Conservation (phyloP, 2,329 filamentous ascomycete species). For the Hypomyces rosellus region DNA sequence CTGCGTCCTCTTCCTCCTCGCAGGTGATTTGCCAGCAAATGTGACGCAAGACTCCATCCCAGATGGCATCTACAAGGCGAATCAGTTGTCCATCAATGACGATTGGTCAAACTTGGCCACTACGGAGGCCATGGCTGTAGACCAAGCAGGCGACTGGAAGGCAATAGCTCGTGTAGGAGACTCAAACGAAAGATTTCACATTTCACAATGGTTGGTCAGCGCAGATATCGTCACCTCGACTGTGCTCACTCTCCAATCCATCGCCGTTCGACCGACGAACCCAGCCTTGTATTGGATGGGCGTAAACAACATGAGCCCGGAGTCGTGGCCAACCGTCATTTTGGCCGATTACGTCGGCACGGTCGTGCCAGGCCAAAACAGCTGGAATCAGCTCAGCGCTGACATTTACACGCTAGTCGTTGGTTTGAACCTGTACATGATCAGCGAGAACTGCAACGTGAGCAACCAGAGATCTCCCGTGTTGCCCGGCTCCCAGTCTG, state of each 20-base stretch:
- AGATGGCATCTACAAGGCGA: slow-evolving; percentile 25
- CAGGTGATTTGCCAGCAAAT: slow-evolving; percentile 16
- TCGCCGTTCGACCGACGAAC: slow-evolving; percentile 27
- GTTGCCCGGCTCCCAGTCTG: slow-evolving; percentile 4
- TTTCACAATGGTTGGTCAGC: slow-evolving; percentile 28
- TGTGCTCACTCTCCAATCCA: slow-evolving; percentile 19
- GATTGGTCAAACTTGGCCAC: slow-evolving; percentile 25
- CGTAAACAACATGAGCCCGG: slow-evolving; percentile 21
- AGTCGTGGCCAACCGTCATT: slow-evolving; percentile 25
- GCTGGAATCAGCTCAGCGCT: slow-evolving; percentile 24
- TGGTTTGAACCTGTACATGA: slow-evolving; percentile 24
- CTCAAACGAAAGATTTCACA: slow-evolving; percentile 21
- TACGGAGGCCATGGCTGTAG: slow-evolving; percentile 18
- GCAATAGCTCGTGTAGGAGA: slow-evolving; percentile 15
- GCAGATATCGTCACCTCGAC: slow-evolving; percentile 22
- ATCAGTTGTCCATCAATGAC: slow-evolving; percentile 20
- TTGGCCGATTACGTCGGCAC: slow-evolving; percentile 27
- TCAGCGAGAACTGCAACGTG: slow-evolving; percentile 27
- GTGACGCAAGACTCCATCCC: slow-evolving; percentile 18
- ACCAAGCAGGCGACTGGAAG: slow-evolving; percentile 19
- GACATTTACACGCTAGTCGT: slow-evolving; percentile 26
- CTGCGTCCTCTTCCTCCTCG: slow-evolving; percentile 28
- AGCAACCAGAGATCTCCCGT: slow-evolving; percentile 18
- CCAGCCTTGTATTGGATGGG: slow-evolving; percentile 30
- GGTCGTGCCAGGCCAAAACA: slow-evolving; percentile 18